A percentile compares a stretch with the other conserved stretches of the same genome.
These are phyloP conservation scores for Fraxinus quadrangulata DNA, from an alignment of 257 asterid genomes.

Conservation along the genomic window DNA sequence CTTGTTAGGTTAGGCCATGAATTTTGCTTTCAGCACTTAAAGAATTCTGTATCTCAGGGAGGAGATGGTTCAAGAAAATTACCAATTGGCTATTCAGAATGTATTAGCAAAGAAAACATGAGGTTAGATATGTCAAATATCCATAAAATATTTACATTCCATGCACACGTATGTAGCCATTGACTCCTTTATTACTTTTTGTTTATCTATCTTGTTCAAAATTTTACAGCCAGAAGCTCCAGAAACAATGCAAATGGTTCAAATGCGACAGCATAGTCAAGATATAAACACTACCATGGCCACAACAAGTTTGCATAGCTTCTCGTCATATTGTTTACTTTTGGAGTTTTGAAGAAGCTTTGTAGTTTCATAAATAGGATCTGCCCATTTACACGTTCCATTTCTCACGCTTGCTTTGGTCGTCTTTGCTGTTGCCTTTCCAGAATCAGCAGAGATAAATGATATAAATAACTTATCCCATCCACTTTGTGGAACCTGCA, in stretches of 20 bases:
- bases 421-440: conserved; percentile 85
- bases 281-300: conserved; percentile 71
- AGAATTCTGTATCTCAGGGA: not conserved
- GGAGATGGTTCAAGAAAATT: not conserved
- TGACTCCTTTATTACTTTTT: not conserved
- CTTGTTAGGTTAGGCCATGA: not conserved
- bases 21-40: not conserved
- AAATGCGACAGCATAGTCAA: conserved; percentile 6
- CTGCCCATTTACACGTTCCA: conserved; percentile 98
- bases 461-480: conserved; percentile 97
- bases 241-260: conserved; percentile 4
- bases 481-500: conserved; percentile 92
- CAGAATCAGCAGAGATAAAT: conserved; percentile 74
- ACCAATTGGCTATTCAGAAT: not conserved
- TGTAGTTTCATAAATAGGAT: conserved; percentile 96
- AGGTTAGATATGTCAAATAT: not conserved
- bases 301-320: conserved; percentile 88
- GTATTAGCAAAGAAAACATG: not conserved
- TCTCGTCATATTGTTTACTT: conserved; percentile 84
- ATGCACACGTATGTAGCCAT: not conserved
- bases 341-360: conserved; percentile 90
- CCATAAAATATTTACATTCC: not conserved
- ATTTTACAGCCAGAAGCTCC: conserved; percentile 11
- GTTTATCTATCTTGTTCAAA: conserved; percentile 13
- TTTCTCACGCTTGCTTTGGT: conserved; percentile 90